phyloP scores from a whole-genome alignment of 2,329 filamentous ascomycete genomes.

The Penicillium occitanis region DNA sequence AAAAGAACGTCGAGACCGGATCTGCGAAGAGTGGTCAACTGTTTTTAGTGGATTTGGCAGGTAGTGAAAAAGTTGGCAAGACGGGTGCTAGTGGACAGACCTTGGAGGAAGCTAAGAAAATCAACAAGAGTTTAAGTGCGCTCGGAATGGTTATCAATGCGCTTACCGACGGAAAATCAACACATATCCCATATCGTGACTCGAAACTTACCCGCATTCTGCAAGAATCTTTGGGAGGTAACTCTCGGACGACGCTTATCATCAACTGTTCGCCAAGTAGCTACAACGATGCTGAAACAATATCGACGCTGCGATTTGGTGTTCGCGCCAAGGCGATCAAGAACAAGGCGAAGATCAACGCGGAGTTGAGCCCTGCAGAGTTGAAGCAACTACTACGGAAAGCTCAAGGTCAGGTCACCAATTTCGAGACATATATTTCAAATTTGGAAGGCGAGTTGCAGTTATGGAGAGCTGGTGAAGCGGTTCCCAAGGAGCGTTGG shows the following conservation, averaged over 20 bases:
- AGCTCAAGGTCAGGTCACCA: slow-evolving; percentile 83
- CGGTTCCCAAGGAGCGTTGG: slow-evolving; percentile 88
- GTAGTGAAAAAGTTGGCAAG: slow-evolving; percentile 98
- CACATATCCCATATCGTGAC: slow-evolving; percentile 93
- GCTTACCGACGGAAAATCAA: slow-evolving; percentile 94
- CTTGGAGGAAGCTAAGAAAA: slow-evolving; percentile 98
- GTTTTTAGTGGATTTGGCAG: slow-evolving; percentile 95
- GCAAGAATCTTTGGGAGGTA: slow-evolving; percentile 95
- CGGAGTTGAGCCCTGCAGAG: slow-evolving; percentile 91
- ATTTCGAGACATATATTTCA: slow-evolving; percentile 82
- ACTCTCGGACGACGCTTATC: slow-evolving; percentile 95
- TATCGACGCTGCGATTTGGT: slow-evolving; percentile 90
- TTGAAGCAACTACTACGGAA: slow-evolving; percentile 92
- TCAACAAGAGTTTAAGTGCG: slow-evolving; percentile 98
- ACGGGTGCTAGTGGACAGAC: slow-evolving; percentile 97
- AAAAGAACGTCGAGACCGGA: slow-evolving; percentile 96
- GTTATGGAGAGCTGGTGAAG: slow-evolving; percentile 82
- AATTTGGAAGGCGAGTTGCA: slow-evolving; percentile 81
- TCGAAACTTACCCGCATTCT: slow-evolving; percentile 96
- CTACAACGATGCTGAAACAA: slow-evolving; percentile 94
- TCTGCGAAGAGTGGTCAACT: slow-evolving; percentile 95
- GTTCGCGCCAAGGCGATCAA: slow-evolving; percentile 98
- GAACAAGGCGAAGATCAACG: slow-evolving; percentile 99
- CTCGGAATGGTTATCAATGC: slow-evolving; percentile 99
- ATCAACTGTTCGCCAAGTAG: slow-evolving; percentile 99